Evolutionary conservation across 495 filamentous ascomycete species (phyloP).

Genomic region (Aspergillus sclerotioniger): DNA sequence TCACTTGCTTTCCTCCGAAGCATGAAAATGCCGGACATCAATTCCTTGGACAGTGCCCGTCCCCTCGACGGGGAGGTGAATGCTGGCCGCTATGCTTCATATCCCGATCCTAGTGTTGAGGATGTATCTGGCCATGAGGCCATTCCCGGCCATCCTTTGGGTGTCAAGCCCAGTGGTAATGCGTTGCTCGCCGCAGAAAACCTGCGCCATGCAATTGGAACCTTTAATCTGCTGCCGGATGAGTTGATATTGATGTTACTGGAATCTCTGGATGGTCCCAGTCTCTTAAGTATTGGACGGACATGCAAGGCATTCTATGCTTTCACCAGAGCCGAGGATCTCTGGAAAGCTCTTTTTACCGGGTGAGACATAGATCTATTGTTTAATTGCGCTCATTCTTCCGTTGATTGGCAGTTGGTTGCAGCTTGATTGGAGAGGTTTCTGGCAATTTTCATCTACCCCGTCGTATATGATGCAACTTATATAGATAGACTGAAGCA

Average conservation of each 20-base stretch:
- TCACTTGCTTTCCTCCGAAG: constrained; percentile 2
- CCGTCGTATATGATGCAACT: neutral
- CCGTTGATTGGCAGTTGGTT: neutral
- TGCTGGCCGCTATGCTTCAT: constrained; percentile 26
- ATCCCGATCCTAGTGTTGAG: constrained; percentile 24
- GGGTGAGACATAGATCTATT: constrained; percentile 59
- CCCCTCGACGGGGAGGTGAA: neutral
- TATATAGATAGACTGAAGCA: constrained; percentile 7
- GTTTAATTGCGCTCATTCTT: neutral
- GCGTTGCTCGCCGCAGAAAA: constrained; percentile 64
- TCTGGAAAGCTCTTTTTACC: constrained; percentile 87
- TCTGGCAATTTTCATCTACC: neutral
- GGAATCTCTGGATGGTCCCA: constrained; percentile 65
- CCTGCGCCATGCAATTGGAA: constrained; percentile 63
- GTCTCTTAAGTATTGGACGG: constrained; percentile 65
- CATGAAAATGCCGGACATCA: constrained; percentile 20
- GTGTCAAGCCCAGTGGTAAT: constrained; percentile 87
- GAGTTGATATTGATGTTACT: constrained; percentile 76
- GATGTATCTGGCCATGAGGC: constrained; percentile 24
- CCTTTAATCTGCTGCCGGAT: constrained; percentile 68
- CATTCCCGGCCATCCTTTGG: constrained; percentile 78
- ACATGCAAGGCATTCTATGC: constrained; percentile 90
- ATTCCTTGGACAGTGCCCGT: constrained; percentile 11
- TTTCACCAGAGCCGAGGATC: constrained; percentile 77
- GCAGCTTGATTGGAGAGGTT: neutral